Base-by-base conservation (phyloP, 225 moss, liverwort and hornwort species). In the Takakia lepidozioides region DNA sequence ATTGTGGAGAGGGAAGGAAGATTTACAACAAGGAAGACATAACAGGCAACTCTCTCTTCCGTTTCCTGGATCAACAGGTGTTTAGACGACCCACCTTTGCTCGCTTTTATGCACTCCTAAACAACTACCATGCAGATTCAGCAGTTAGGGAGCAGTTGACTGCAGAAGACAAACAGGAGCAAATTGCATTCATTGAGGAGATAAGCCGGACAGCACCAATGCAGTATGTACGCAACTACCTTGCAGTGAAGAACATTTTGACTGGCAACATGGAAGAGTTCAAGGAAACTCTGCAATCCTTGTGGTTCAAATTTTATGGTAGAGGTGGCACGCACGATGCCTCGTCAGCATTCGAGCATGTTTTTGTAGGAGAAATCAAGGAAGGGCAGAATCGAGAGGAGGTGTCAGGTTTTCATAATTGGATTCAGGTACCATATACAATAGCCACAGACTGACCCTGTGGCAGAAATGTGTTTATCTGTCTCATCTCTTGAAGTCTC, bases 331-430 rank as follows among this genome's bases (percentile, higher is more conserved):
- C 78, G 3, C 63, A 71, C 37, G 68, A 85, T 36, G 75, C 91
- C 5, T 91, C 98, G 2, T 98, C 83, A 20, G 91, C 98, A 14
- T 98, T 98, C 25, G 98, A 98, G 69, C 98, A 98, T 47, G 91
- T 98, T 17, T 98, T 98, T 38, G 98, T 98, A 1, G 98, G 98
- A 48, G 98, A 98, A 57, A 62, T 98, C 35, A 98, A 91, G 75
- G 67, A 41, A 13, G n/a, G n/a, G n/a, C n/a, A n/a, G n/a, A n/a
- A n/a, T n/a, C 48, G 63, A 25, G 40, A 10, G 2, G 87, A 98
- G 69, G 91, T 98, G 26, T 91, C 87, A 9, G 98, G 98, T 35
- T 80, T 98, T 25, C 98, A 98, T 25, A 91, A 98, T 59, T 98
- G 98, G 98, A 91, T 98, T 54, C 90, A 91, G 98, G 98, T 98